Evolutionary conservation across 306 rosid species (phyloP).

Genomic region (Crotalaria pallida): DNA sequence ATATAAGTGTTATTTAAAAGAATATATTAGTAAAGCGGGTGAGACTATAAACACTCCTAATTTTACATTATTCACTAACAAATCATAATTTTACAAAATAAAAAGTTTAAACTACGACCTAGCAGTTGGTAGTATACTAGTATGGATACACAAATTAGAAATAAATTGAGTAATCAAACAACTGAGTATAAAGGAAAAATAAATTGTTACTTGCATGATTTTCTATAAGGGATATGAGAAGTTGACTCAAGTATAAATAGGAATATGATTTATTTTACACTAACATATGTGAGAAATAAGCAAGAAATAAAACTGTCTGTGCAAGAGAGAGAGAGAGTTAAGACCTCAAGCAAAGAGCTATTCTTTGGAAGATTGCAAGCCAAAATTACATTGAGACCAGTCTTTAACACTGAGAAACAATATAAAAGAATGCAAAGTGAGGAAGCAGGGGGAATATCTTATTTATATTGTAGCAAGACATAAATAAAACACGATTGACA

Average conservation of each 20-base stretch:
- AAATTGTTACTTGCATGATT: background rate
- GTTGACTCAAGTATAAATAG: too few species aligned
- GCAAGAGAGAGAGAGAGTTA: background rate
- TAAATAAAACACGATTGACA: background rate
- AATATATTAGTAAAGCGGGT: background rate
- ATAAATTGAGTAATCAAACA: background rate
- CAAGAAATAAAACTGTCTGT: background rate
- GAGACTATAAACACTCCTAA: too few species aligned
- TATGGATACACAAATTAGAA: too few species aligned
- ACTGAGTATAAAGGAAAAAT: background rate
- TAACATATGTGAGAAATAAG: background rate
- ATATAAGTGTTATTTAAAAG: background rate
- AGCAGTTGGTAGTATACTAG: too few species aligned
- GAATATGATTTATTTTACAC: background rate
- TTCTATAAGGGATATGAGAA: too few species aligned
- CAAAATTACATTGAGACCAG: conserved; percentile 70
- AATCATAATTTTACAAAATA: too few species aligned
- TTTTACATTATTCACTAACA: too few species aligned
- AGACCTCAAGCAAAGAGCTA: conserved; percentile 71
- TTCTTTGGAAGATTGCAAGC: conserved; percentile 84
- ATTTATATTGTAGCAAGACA: background rate
- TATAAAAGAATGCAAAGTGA: background rate
- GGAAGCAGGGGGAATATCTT: background rate
- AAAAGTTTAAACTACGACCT: too few species aligned
- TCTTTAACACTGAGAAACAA: conserved; percentile 55